Evolutionary conservation across 306 rosid genomes (phyloP).

Genomic region (Prunus mongolica): DNA sequence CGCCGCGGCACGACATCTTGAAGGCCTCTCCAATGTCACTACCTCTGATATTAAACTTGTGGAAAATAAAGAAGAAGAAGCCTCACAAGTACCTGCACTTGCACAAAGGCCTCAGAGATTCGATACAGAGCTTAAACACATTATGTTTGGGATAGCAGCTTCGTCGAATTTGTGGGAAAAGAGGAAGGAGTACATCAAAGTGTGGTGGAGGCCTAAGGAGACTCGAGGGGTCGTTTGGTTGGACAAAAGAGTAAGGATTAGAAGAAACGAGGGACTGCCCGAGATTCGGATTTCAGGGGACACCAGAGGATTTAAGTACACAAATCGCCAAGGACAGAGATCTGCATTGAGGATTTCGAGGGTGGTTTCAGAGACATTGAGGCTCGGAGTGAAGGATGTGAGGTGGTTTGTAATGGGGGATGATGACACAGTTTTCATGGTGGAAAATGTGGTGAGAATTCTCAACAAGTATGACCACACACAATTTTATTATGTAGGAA

Average conservation of each 20-base stretch:
- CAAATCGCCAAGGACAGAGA: constrained; percentile 65
- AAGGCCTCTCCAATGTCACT: constrained; percentile 27
- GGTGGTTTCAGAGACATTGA: constrained; percentile 70
- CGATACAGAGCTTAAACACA: constrained; percentile 58
- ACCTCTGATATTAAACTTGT: neutral
- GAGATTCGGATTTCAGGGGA: constrained; percentile 61
- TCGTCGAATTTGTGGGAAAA: constrained; percentile 65
- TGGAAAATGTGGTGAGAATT: constrained; percentile 66
- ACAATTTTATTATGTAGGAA: constrained; percentile 73
- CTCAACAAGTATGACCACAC: constrained; percentile 70
- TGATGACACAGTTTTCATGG: constrained; percentile 79
- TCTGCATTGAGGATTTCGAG: constrained; percentile 89
- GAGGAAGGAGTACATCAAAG: constrained; percentile 76
- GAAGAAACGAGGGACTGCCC: constrained; percentile 48
- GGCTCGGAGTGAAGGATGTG: constrained; percentile 82
- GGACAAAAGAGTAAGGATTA: constrained; percentile 39
- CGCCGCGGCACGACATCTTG: constrained; percentile 23
- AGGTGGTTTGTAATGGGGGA: constrained; percentile 97
- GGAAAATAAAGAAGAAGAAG: neutral
- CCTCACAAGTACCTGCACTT: constrained; percentile 9
- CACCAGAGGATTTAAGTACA: constrained; percentile 53
- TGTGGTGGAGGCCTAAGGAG: constrained; percentile 81
- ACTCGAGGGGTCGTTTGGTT: constrained; percentile 88
- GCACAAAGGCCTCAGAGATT: constrained; percentile 18
- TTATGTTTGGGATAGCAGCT: constrained; percentile 83